A percentile compares a stretch with the other conserved stretches of the same genome.
Evolutionary conservation across 148 eudicot species (phyloP).

Genomic region (Vaccinium vitisidaea): DNA sequence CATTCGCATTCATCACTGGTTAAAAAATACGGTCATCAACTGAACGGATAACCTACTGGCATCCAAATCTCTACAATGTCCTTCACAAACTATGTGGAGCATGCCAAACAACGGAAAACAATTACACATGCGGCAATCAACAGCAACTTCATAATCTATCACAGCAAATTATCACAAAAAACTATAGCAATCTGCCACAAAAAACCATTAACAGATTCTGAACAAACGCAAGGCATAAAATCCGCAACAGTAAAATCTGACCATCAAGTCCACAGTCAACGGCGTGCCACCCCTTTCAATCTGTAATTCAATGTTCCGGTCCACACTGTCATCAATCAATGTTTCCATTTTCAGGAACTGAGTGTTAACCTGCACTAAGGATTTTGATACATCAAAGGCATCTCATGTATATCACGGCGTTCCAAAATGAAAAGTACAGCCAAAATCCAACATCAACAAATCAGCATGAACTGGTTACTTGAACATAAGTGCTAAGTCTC

Average conservation of each 20-base stretch:
- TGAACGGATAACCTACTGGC: not conserved
- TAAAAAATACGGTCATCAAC: not conserved
- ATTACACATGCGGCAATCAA: not conserved
- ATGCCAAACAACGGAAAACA: not conserved
- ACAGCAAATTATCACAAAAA: conserved; percentile 3
- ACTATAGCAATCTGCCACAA: not conserved
- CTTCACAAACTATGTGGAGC: not conserved
- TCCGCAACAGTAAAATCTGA: conserved; percentile 25
- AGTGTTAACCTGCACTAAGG: conserved; percentile 70
- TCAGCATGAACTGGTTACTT: not conserved
- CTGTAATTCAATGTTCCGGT: conserved; percentile 64
- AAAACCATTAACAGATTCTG: not conserved
- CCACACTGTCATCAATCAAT: conserved; percentile 78
- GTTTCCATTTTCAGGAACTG: conserved; percentile 91
- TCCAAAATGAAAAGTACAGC: conserved; percentile 1
- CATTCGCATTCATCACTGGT: not conserved
- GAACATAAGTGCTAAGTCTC: not conserved
- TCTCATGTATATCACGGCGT: not conserved
- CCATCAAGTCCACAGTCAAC: conserved; percentile 63
- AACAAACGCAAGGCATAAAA: not conserved
- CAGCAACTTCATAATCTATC: not conserved
- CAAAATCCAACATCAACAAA: not conserved
- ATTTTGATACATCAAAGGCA: conserved; percentile 16
- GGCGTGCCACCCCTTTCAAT: conserved; percentile 93
- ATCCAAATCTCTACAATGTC: not conserved